These are phyloP conservation scores for Leucocoprinus birnbaumii DNA, from an alignment of 768 basidiomycete species.

Conservation along the genomic window DNA sequence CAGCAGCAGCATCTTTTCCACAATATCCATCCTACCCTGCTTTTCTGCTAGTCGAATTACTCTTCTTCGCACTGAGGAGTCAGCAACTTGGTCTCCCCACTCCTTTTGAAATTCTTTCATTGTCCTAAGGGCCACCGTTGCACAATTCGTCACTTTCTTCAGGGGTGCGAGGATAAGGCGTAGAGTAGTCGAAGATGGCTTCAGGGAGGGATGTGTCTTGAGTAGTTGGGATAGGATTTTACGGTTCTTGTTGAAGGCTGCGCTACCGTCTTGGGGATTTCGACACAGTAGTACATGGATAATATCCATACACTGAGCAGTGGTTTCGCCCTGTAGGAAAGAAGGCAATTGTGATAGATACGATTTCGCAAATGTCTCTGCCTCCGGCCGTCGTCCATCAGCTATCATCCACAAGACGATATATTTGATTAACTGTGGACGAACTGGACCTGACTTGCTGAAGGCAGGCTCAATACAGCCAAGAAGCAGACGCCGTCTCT, in stretches of 20 bases:
- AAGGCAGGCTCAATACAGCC: slow-evolving; percentile 15
- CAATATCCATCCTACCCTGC: slow-evolving; percentile 59
- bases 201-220: slow-evolving; percentile 42
- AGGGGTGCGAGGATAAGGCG: slow-evolving; percentile 56
- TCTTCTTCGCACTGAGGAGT: slow-evolving; percentile 57
- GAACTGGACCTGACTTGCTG: not conserved
- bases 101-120: slow-evolving; percentile 41
- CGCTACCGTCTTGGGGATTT: slow-evolving; percentile 30
- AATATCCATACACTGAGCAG: slow-evolving; percentile 43
- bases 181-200: slow-evolving; percentile 58
- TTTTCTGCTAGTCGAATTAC: slow-evolving; percentile 58
- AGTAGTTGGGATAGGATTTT: slow-evolving; percentile 44
- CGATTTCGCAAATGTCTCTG: slow-evolving; percentile 40
- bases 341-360: slow-evolving; percentile 51
- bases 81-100: slow-evolving; percentile 57
- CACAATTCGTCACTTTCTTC: slow-evolving; percentile 44
- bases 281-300: slow-evolving; percentile 44
- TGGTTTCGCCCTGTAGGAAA: slow-evolving; percentile 30
- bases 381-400: slow-evolving; percentile 32
- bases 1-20: slow-evolving; percentile 17
- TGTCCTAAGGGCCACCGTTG: slow-evolving; percentile 46
- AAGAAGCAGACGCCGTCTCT: slow-evolving; percentile 16
- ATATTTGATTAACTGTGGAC: slow-evolving; percentile 6
- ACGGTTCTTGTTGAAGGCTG: slow-evolving; percentile 41
- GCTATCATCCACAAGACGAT: slow-evolving; percentile 45